A percentile compares a stretch with the other conserved stretches of the same genome.
Conservation (phyloP, 2,329 filamentous ascomycete species). For the Ceratocystis albifundus region DNA sequence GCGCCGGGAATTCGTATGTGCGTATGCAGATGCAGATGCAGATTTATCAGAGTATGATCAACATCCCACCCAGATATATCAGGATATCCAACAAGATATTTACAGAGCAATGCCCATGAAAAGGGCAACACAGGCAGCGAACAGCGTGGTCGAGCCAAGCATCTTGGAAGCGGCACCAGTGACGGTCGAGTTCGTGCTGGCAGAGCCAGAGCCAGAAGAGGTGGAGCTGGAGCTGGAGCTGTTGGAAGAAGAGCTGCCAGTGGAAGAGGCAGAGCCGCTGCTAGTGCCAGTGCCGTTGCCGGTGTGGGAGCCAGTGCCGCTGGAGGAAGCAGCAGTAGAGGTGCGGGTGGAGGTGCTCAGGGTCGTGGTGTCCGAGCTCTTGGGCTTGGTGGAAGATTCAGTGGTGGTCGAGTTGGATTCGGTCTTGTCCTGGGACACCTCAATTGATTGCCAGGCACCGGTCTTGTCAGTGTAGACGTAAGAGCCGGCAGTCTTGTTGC, state of each 20-base stretch:
- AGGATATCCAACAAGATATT: neutral
- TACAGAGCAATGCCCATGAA: conserved; percentile 22
- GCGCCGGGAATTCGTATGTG: neutral
- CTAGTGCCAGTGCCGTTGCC: conserved; percentile 15
- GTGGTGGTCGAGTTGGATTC: conserved; percentile 15
- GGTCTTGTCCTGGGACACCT: conserved; percentile 26
- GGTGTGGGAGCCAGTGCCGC: conserved; percentile 9
- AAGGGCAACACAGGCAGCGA: conserved; percentile 19
- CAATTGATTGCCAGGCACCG: conserved; percentile 36
- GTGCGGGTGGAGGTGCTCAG: conserved; percentile 16
- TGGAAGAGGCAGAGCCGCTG: conserved; percentile 6
- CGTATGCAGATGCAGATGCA: conserved; percentile 11
- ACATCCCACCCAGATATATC: conserved; percentile 1
- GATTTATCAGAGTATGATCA: conserved; percentile 15
- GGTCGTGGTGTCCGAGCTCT: conserved; percentile 1
- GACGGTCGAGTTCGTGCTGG: neutral
- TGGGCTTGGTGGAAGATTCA: conserved; percentile 11
- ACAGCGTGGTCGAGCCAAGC: conserved; percentile 14
- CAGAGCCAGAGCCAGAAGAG: conserved; percentile 8
- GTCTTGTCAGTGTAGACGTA: conserved; percentile 36
- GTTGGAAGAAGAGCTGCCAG: neutral
- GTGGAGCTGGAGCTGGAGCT: neutral
- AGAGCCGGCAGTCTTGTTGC: conserved; percentile 32
- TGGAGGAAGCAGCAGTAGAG: conserved; percentile 17
- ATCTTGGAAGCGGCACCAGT: conserved; percentile 15